phyloP scores from a whole-genome alignment of 768 basidiomycete genomes.

The Leccinum longicurvipes region DNA sequence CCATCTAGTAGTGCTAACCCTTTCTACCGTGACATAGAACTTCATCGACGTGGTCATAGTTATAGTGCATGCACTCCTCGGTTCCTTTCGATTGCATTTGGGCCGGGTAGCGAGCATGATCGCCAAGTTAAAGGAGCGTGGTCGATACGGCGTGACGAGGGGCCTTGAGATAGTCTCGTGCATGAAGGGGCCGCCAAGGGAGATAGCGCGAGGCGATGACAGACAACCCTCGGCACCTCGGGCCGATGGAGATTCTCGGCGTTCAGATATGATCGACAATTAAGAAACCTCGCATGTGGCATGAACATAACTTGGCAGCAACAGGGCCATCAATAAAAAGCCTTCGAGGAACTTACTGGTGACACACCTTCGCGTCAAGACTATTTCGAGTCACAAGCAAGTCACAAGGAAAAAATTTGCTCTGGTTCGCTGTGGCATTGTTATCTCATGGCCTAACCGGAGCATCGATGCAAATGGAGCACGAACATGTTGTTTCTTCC shows the following conservation, averaged over 20 bases:
- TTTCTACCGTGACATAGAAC: too few species aligned
- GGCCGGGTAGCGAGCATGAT: neutral
- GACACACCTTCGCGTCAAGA: neutral
- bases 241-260: neutral
- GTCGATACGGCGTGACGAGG: neutral
- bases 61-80: neutral
- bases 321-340: neutral
- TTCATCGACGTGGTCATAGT: neutral
- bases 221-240: neutral
- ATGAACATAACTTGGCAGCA: neutral
- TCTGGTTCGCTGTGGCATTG: neutral
- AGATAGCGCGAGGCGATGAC: neutral
- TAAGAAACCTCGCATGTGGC: neutral
- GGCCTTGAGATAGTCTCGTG: neutral
- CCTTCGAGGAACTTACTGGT: neutral
- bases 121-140: neutral
- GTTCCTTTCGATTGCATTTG: neutral
- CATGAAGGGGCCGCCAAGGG: neutral
- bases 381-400: too few species aligned
- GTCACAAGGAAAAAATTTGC: neutral
- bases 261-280: neutral
- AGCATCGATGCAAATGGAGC: neutral
- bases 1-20: too few species aligned
- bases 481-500: neutral
- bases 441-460: neutral